These are phyloP conservation scores for Dothistroma pini DNA, from an alignment of 2,329 filamentous ascomycete genomes.

Conservation along the genomic window DNA sequence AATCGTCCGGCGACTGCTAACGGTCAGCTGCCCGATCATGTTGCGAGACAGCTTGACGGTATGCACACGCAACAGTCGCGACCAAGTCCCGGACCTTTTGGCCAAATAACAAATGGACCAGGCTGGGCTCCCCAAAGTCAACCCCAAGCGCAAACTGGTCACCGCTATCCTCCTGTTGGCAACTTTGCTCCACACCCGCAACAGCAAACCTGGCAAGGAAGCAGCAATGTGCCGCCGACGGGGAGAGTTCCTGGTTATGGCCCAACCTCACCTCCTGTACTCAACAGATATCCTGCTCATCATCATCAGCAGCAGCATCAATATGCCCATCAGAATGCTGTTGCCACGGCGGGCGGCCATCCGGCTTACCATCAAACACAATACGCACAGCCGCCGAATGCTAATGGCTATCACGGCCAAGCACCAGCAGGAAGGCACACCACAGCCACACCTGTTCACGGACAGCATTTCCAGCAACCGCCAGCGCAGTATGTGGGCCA, in stretches of 20 bases:
- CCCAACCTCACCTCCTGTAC: constrained; percentile 16
- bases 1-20: constrained; percentile 22
- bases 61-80: constrained; percentile 9
- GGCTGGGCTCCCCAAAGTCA: constrained; percentile 44
- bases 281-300: constrained; percentile 25
- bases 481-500: background rate
- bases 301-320: constrained; percentile 33
- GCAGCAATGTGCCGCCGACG: constrained; percentile 22
- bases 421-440: constrained; percentile 2
- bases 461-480: constrained; percentile 15
- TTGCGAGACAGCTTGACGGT: constrained; percentile 29
- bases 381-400: constrained; percentile 8
- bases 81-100: constrained; percentile 21
- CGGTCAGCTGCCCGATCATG: constrained; percentile 23
- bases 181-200: constrained; percentile 31
- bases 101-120: constrained; percentile 40
- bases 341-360: constrained; percentile 28
- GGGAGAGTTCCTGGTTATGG: constrained; percentile 19
- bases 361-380: constrained; percentile 18
- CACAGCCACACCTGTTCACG: constrained; percentile 3
- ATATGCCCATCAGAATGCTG: constrained; percentile 33
- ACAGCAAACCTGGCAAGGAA: constrained; percentile 32
- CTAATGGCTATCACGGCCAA: constrained; percentile 12
- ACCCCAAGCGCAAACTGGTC: constrained; percentile 40
- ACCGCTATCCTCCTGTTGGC: constrained; percentile 28